A percentile compares a stretch with the other conserved stretches of the same genome.
phyloP scores from a whole-genome alignment of 2,329 filamentous ascomycete genomes.

The Stromatinia cepivora region DNA sequence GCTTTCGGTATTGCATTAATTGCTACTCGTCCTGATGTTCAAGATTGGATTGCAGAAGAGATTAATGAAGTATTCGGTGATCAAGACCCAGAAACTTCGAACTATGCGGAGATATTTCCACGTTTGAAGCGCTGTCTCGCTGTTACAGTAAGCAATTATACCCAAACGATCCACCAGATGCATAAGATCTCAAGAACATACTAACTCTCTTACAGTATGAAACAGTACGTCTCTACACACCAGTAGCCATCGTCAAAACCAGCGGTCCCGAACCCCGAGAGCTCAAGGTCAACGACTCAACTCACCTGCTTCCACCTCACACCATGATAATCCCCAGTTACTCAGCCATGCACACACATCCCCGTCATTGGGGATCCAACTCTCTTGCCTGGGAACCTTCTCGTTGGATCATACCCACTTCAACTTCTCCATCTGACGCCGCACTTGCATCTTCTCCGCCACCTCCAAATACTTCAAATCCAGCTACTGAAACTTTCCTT shows the following conservation, averaged over 20 bases:
- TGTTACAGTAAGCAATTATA: neutral
- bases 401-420: conserved; percentile 2
- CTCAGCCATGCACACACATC: conserved; percentile 13
- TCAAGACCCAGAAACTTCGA: conserved; percentile 9
- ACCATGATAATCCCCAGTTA: conserved; percentile 19
- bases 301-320: neutral
- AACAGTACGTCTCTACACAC: conserved; percentile 12
- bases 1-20: neutral
- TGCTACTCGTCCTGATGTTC: conserved; percentile 13
- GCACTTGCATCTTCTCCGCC: neutral
- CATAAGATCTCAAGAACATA: neutral
- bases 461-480: too few species aligned
- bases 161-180: neutral
- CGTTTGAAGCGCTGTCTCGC: conserved; percentile 12
- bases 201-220: neutral
- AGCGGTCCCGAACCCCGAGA: neutral
- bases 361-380: conserved; percentile 15
- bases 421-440: neutral
- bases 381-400: conserved; percentile 13
- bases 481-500: neutral
- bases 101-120: conserved; percentile 4
- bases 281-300: neutral
- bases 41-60: conserved; percentile 15
- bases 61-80: conserved; percentile 7
- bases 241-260: conserved; percentile 10